phyloP scores from a whole-genome alignment of 2,329 filamentous ascomycete species.

The Fusarium sp. region DNA sequence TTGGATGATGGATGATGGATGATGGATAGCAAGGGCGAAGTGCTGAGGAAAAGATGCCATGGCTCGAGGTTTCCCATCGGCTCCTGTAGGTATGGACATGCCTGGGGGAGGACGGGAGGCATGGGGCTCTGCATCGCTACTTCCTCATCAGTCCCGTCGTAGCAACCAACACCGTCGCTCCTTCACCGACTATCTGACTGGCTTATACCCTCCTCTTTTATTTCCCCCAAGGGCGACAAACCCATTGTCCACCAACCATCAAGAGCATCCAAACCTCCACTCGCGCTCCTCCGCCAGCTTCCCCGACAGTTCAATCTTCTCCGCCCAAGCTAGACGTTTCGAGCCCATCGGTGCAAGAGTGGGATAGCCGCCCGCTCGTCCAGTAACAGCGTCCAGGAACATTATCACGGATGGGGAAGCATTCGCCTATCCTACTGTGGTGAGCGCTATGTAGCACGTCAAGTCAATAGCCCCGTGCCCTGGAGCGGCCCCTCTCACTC shows the following conservation, averaged over 20 bases:
- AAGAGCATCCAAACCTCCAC: not conserved
- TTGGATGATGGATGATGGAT: not conserved
- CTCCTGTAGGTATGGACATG: not conserved
- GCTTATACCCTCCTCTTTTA: slow-evolving; percentile 4
- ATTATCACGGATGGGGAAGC: not conserved
- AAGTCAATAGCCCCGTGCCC: not conserved
- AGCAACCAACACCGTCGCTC: not conserved
- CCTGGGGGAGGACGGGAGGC: not conserved
- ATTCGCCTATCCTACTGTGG: not conserved
- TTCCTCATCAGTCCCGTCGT: not conserved
- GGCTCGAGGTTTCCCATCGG: not conserved
- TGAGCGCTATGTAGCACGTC: slow-evolving; percentile 5
- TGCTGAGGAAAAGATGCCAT: not conserved
- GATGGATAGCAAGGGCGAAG: not conserved
- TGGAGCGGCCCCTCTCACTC: too few species aligned
- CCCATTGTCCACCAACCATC: not conserved
- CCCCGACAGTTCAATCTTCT: not conserved
- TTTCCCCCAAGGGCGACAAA: not conserved
- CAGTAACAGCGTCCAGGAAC: too few species aligned
- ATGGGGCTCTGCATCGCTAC: not conserved
- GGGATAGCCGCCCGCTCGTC: not conserved
- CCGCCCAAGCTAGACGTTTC: not conserved
- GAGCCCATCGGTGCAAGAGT: not conserved
- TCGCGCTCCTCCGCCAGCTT: not conserved
- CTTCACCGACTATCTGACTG: slow-evolving; percentile 11